These are phyloP conservation scores for Pyrenophora tritici-repentis DNA, from an alignment of 2,329 filamentous ascomycete genomes.

Conservation along the genomic window DNA sequence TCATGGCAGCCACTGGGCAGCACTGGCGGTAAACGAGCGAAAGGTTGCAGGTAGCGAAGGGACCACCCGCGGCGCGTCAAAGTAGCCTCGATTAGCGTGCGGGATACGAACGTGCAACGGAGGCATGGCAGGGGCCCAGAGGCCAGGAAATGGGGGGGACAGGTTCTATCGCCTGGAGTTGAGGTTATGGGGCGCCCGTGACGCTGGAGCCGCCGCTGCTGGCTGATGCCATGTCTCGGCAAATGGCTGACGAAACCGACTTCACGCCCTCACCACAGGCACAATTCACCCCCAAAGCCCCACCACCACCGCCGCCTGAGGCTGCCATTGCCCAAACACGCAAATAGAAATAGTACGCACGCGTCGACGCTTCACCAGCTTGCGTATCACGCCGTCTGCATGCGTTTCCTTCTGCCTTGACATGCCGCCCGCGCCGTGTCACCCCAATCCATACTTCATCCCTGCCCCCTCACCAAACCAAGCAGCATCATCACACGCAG, in stretches of 20 bases:
- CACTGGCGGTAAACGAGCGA: slow-evolving; percentile 29
- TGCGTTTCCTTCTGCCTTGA: neutral
- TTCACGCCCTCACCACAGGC: neutral
- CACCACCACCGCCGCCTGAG: neutral
- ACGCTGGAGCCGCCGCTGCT: slow-evolving; percentile 11
- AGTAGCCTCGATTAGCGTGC: slow-evolving; percentile 21
- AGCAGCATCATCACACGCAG: too few species aligned
- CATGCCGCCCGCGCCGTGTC: neutral
- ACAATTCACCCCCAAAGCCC: neutral
- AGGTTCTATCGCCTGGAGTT: slow-evolving; percentile 21
- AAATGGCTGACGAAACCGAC: slow-evolving; percentile 7
- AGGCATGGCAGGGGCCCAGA: slow-evolving; percentile 40
- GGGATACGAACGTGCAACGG: slow-evolving; percentile 17
- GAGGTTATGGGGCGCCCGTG: slow-evolving; percentile 25
- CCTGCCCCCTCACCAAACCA: neutral
- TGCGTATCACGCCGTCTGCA: neutral
- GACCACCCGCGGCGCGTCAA: slow-evolving; percentile 27
- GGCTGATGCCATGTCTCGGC: slow-evolving; percentile 31
- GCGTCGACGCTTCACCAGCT: neutral
- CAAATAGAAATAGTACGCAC: neutral
- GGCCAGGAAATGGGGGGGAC: slow-evolving; percentile 29
- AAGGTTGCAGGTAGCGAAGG: slow-evolving; percentile 24
- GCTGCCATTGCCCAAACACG: neutral
- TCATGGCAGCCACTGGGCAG: slow-evolving; percentile 52
- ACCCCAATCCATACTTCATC: neutral